These are phyloP conservation scores for Balakata baccata DNA, from an alignment of 345 rosid species.

Conservation along the genomic window DNA sequence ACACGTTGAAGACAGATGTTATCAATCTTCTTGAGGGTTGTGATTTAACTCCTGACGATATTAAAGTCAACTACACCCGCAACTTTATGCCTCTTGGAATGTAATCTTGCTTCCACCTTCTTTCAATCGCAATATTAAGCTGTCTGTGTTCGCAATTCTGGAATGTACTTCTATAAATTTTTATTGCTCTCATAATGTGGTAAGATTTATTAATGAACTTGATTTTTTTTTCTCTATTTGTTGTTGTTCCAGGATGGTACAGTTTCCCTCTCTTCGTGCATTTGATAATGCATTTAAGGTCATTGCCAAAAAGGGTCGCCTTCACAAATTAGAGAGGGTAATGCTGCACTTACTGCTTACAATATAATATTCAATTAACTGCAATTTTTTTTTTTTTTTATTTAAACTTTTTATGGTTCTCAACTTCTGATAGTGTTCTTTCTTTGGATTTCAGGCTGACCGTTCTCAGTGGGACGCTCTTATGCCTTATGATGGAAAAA, in stretches of 20 bases:
- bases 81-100: slow-evolving; percentile 38
- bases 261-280: slow-evolving; percentile 43
- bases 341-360: slow-evolving; percentile 7
- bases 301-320: slow-evolving; percentile 45
- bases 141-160: background rate
- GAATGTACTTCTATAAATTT: background rate
- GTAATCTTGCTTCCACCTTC: slow-evolving; percentile 30
- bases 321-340: slow-evolving; percentile 62
- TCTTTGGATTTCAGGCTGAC: slow-evolving; percentile 39
- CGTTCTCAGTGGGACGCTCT: slow-evolving; percentile 48
- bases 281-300: slow-evolving; percentile 40
- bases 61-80: slow-evolving; percentile 52
- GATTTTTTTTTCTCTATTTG: background rate
- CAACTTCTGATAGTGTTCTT: background rate
- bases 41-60: slow-evolving; percentile 49
- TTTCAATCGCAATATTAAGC: background rate
- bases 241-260: slow-evolving; percentile 49
- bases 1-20: slow-evolving; percentile 60
- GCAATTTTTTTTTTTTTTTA: background rate
- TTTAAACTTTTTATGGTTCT: background rate
- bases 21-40: slow-evolving; percentile 56
- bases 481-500: slow-evolving; percentile 57
- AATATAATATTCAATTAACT: background rate
- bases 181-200: background rate
- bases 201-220: no score